Percentiles rank a stretch among this genome's conserved stretches.
Conservation (phyloP, 352 stramenopile genomes). For the Phytophthora aleatoria region DNA sequence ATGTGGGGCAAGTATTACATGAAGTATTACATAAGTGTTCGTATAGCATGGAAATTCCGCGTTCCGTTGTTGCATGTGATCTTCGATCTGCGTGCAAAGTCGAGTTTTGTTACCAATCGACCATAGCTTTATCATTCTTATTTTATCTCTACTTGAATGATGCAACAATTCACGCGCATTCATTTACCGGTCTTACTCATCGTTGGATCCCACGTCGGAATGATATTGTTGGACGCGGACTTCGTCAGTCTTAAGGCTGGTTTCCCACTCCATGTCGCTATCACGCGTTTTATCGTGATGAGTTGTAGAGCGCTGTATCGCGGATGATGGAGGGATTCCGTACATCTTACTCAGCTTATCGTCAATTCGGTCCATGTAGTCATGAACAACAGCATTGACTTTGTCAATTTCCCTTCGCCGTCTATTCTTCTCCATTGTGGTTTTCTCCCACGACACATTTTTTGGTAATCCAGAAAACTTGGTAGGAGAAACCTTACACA, state of each 20-base stretch:
- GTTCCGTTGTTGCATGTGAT: no score
- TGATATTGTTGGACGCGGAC: conserved; percentile 20
- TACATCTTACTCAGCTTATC: conserved; percentile 84
- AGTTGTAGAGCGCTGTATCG: conserved; percentile 20
- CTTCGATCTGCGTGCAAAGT: no score
- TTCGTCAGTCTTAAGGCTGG: conserved; percentile 22
- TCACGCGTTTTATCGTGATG: not conserved
- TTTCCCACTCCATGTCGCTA: conserved; percentile 6
- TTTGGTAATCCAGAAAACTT: conserved; percentile 9
- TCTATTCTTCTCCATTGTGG: conserved; percentile 27
- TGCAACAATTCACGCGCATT: not conserved
- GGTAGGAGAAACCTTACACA: not conserved
- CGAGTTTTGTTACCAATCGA: no score
- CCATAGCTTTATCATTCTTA: no score
- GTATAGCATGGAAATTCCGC: no score
- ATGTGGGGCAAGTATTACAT: no score
- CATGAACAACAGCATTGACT: conserved; percentile 68
- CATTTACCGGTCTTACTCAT: conserved; percentile 1
- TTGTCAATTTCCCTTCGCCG: conserved; percentile 65
- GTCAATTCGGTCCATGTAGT: conserved; percentile 86
- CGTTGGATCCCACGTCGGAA: conserved; percentile 7
- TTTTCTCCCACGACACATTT: not conserved
- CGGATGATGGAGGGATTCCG: conserved; percentile 61
- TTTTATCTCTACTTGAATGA: not conserved
- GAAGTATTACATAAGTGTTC: no score